A percentile compares a stretch with the other conserved stretches of the same genome.
Evolutionary conservation across 179 eudicot genomes (phyloP).

Genomic region (Amaranthus tricolor): DNA sequence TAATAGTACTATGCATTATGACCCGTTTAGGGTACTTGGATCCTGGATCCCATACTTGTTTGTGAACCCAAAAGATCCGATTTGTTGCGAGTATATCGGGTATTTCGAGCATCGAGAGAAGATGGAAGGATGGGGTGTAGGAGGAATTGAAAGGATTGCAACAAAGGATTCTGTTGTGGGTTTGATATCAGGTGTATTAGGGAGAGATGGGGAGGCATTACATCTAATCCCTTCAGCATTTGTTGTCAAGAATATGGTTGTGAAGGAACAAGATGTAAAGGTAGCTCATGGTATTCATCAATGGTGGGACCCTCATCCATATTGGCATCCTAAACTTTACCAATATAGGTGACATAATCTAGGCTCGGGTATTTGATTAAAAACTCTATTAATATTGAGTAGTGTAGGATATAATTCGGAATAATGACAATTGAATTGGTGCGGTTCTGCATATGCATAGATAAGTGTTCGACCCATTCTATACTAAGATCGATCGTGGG

Average conservation of each 20-base stretch:
- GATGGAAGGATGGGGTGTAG: constrained; percentile 67
- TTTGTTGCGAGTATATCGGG: constrained; percentile 73
- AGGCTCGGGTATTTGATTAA: too few species aligned
- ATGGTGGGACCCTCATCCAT: constrained; percentile 55
- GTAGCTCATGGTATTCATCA: constrained; percentile 79
- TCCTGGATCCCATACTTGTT: constrained; percentile 61
- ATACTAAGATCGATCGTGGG: too few species aligned
- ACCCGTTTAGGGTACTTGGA: constrained; percentile 44
- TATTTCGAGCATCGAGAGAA: constrained; percentile 73
- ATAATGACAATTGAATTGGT: too few species aligned
- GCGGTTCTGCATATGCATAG: too few species aligned
- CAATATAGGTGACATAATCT: constrained; percentile 13
- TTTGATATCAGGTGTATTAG: constrained; percentile 41
- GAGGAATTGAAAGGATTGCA: constrained; percentile 58
- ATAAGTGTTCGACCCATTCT: too few species aligned
- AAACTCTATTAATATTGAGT: too few species aligned
- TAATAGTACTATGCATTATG: constrained; percentile 14
- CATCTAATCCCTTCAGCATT: constrained; percentile 74
- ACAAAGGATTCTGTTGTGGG: constrained; percentile 51
- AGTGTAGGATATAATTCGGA: too few species aligned
- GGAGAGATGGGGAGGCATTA: constrained; percentile 59
- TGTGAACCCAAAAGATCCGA: constrained; percentile 59
- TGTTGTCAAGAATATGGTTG: constrained; percentile 43
- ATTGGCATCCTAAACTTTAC: constrained; percentile 29
- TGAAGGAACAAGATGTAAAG: constrained; percentile 38